Evolutionary conservation across 1,139 yeast genomes (phyloP), one percentile per base, ranked within the genome.

Genomic region (Pichia sp.): DNA sequence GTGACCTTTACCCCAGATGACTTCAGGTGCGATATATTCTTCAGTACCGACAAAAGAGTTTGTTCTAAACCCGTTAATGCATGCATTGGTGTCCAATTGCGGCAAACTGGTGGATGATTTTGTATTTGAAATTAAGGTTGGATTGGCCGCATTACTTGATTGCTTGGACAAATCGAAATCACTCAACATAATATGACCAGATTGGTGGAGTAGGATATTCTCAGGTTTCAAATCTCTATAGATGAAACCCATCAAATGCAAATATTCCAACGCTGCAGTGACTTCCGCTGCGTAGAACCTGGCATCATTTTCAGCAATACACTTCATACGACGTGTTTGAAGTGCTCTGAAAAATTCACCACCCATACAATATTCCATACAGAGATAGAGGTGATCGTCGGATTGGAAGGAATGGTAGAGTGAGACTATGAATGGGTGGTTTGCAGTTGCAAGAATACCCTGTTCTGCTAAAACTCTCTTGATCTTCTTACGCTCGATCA

Each of bases 281-380:
- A 94, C 99, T 66, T 94, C 99, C 14, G 97, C 90, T 0, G 97
- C 97, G 65, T 94, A 94, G 63, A 94, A 94, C 51, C 82, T 75
- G 15, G 99, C 98, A 63, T 91, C 98, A 42, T 73, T 79, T 65
- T 94, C 99, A 34, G 81, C 75, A 15, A 94, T 83, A 53, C 96
- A 86, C 63, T 90, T 89, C 45, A 91, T 80, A 53, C 83, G 86
- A 52, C 97, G 76, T 0, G 97, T 90, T 68, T 94, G 99, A 45
- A 94, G 70, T 0, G 99, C 99, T 51, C 99, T 73, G 72, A 94
- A 94, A 63, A 94, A 94, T 67, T 94, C 99, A 41, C 99, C 99
- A 19, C 99, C 99, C 94, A 93, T 90, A 64, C 99, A 94, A 61
- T 93, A 94, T 66, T 94, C 99, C 96, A 94, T 91, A 65, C 99